Evolutionary conservation across 371 early-diverging fungal genomes (phyloP).

Genomic region (Mucor ambiguus): DNA sequence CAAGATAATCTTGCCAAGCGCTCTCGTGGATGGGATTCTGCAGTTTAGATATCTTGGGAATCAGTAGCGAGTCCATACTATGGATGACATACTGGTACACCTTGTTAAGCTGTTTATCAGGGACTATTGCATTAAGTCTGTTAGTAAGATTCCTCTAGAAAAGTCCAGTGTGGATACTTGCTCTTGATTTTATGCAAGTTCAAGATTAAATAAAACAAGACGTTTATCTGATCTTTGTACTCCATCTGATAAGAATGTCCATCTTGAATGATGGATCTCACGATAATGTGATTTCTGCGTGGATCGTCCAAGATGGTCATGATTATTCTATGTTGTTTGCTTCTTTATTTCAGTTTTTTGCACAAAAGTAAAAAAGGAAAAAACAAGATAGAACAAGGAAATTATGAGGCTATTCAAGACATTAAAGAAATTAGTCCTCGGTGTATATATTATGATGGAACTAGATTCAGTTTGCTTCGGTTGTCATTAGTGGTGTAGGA

Average conservation of each 20-base stretch:
- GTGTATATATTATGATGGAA: background rate
- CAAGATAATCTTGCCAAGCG: slow-evolving; percentile 32
- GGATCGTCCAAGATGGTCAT: slow-evolving; percentile 11
- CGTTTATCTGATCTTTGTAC: slow-evolving; percentile 16
- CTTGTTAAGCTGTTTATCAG: slow-evolving; percentile 2
- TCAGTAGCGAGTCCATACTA: slow-evolving; percentile 4
- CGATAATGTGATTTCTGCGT: slow-evolving; percentile 1
- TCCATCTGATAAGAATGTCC: slow-evolving; percentile 16
- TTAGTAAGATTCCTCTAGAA: background rate
- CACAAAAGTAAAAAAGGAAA: background rate
- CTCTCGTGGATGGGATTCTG: background rate
- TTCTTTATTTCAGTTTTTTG: background rate
- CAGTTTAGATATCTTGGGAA: slow-evolving; percentile 11
- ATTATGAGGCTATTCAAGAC: slow-evolving; percentile 1
- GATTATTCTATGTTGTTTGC: background rate
- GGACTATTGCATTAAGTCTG: background rate
- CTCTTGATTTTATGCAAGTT: slow-evolving; percentile 12
- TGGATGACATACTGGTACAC: slow-evolving; percentile 1
- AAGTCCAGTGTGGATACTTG: background rate
- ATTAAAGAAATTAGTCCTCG: background rate
- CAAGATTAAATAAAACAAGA: slow-evolving; percentile 16
- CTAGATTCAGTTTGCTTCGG: slow-evolving; percentile 10
- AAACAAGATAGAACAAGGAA: slow-evolving; percentile 1
- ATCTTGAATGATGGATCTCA: slow-evolving; percentile 2
- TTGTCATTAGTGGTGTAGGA: slow-evolving; percentile 7